Percentiles rank a stretch among this genome's conserved stretches.
Conservation (phyloP, 148 eudicot genomes). For the Chenopodium formosanum region DNA sequence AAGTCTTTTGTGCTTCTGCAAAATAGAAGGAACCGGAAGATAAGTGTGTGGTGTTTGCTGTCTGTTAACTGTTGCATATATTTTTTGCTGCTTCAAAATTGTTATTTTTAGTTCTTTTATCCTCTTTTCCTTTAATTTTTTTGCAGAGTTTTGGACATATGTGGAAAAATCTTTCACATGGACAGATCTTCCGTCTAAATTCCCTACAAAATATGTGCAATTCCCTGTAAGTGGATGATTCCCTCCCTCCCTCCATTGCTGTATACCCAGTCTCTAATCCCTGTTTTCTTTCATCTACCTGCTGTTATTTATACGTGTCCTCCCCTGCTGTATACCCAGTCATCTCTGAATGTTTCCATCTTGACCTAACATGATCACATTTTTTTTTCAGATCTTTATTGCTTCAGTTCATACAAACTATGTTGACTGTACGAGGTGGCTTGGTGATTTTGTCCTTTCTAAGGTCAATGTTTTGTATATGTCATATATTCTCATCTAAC, state of each 20-base stretch:
- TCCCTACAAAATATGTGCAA: slow-evolving; percentile 97
- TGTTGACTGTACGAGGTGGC: slow-evolving; percentile 97
- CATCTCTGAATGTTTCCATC: neutral
- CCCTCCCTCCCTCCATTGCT: neutral
- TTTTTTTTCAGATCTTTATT: slow-evolving; percentile 57
- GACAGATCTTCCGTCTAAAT: slow-evolving; percentile 95
- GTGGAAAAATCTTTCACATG: slow-evolving; percentile 95
- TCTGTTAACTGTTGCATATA: neutral
- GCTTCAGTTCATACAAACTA: slow-evolving; percentile 93
- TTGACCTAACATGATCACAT: neutral
- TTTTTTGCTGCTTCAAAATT: neutral
- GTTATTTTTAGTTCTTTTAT: neutral
- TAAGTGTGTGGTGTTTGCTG: neutral
- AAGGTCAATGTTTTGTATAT: slow-evolving; percentile 49
- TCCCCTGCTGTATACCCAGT: neutral
- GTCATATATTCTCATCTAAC: neutral
- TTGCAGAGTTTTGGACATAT: slow-evolving; percentile 93
- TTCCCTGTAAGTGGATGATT: slow-evolving; percentile 67
- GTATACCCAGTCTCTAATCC: neutral
- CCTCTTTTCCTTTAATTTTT: slow-evolving; percentile 4
- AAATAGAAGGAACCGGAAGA: neutral
- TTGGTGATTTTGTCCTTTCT: slow-evolving; percentile 93
- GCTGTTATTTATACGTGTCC: neutral
- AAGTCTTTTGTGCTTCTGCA: neutral
- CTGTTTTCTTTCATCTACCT: slow-evolving; percentile 2